Base-by-base conservation (phyloP, 78 protist genomes). In the Speleostelium caveatum region DNA sequence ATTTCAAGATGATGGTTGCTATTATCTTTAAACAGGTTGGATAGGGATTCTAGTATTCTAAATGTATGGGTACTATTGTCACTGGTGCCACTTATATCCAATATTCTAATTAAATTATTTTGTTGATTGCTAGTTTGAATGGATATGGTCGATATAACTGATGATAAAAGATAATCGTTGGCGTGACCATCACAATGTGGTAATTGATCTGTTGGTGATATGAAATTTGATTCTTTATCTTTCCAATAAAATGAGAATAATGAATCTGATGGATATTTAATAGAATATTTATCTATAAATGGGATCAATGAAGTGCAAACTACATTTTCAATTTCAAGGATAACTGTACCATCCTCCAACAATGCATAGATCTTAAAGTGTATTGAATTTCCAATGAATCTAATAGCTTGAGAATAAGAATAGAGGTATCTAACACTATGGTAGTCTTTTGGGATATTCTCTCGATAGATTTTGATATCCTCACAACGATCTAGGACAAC, bases 401-500 rank as follows among this genome's bases (percentile, higher is more conserved):
- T 80, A 16, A 22, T 60, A 30, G 39, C 33, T 73, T 68, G 51
- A 62, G 51, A 33, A 36, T 8, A 80, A 1, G 59, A 30, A 56
- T 80, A 80, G 24, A 80, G 56, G 21, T 51, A 24, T 36, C n/a
- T n/a, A n/a, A n/a, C n/a, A n/a, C 21, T 8, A 36, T 75, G 89
- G 14, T 49, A 21, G 1, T 4, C 19, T 3, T 14, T 41, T 10
- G 89, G 89, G 16, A 80, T 14, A 38, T 65, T 67, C 22, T 63
- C 22, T 16, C 56, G 38, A 45, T 68, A 80, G 30, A 67, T 12
- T 26, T 80, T 80, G n/a, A 80, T 55, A 55, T 80, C 51, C 58
- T 80, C 69, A 61, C 65, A 80, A 67, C 89, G 75, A 53, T 80
- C 89, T 26, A 80, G 68, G 19, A 80, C 69, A 36, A 80, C 39